These are phyloP conservation scores for Senna tora DNA, from an alignment of 306 rosid species.

Conservation along the genomic window DNA sequence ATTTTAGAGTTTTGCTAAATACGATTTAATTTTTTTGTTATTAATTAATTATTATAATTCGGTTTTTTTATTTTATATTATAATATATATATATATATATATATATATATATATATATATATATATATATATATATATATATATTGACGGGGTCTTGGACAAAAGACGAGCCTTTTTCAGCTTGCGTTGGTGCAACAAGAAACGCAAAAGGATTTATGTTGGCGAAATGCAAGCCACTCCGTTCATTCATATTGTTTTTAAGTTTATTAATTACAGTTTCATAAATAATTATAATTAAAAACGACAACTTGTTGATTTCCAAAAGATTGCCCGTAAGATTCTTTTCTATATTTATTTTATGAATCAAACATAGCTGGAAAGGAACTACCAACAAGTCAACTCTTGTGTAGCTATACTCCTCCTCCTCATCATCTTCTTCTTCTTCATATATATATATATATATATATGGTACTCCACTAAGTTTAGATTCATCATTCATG, in stretches of 20 bases:
- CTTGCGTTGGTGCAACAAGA: constrained; percentile 28
- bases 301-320: neutral
- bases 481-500: neutral
- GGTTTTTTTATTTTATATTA: constrained; percentile 27
- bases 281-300: no score
- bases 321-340: neutral
- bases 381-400: neutral
- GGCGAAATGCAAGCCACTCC: constrained; percentile 65
- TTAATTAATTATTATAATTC: no score
- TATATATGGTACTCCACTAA: neutral
- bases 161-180: constrained; percentile 21
- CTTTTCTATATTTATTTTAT: neutral
- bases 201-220: constrained; percentile 16
- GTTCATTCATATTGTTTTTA: neutral
- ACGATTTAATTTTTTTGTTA: neutral
- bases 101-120: no score
- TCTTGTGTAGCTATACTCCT: neutral
- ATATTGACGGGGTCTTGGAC: constrained; percentile 43
- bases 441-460: no score
- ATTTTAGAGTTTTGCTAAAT: constrained; percentile 44
- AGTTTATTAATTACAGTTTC: neutral
- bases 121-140: no score
- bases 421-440: no score
- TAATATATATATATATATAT: no score
- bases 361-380: neutral